phyloP scores from a whole-genome alignment of 78 protist genomes.

The Dictyostelium discoideum region dicty_2.7 NC_007091.3:4120001-4120500 shows the following conservation, averaged over 20 bases:
- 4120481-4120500: background rate
- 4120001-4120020: constrained; percentile 23
- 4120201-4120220: background rate
- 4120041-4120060: constrained; percentile 36
- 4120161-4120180: constrained; percentile 46
- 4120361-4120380: background rate
- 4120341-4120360: constrained; percentile 14
- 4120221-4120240: background rate
- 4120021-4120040: constrained; percentile 31
- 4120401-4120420: constrained; percentile 64
- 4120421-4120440: constrained; percentile 61
- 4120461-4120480: background rate
- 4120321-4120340: background rate
- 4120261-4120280: constrained; percentile 19
- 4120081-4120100: constrained; percentile 48
- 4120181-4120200: constrained; percentile 4
- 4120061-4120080: constrained; percentile 70
- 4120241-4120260: background rate
- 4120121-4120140: constrained; percentile 53
- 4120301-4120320: background rate
- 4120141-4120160: constrained; percentile 65
- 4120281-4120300: background rate
- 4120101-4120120: constrained; percentile 54
- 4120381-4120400: background rate
- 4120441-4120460: background rate